phyloP scores from a whole-genome alignment of 345 rosid species.

The Lepidium aucheri region DNA sequence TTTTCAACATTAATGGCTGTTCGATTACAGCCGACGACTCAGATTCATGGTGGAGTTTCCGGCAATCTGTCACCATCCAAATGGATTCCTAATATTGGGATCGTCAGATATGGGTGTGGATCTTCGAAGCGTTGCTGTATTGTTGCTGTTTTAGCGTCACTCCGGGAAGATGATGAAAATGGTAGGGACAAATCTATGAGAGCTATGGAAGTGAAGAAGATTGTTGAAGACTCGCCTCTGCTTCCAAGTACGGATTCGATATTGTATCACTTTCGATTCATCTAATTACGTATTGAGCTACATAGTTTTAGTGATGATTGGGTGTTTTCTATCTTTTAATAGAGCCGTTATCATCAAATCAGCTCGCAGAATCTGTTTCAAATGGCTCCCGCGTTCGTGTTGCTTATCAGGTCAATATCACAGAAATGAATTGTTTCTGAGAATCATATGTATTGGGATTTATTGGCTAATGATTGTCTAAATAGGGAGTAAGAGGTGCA shows the following conservation, averaged over 20 bases:
- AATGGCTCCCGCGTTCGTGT: conserved; percentile 77
- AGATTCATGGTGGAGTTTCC: conserved; percentile 21
- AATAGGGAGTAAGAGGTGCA: conserved; percentile 86
- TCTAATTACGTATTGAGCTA: neutral
- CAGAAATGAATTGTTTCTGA: neutral
- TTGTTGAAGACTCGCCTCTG: conserved; percentile 33
- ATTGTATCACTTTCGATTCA: neutral
- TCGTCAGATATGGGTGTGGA: conserved; percentile 2
- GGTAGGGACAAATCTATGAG: conserved; percentile 15
- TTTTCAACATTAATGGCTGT: conserved; percentile 34
- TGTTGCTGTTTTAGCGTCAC: conserved; percentile 24
- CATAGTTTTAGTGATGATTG: neutral
- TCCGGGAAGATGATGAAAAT: conserved; percentile 20
- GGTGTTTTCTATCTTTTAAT: neutral
- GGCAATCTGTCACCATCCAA: conserved; percentile 20
- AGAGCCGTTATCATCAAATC: conserved; percentile 79
- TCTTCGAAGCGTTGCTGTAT: conserved; percentile 20
- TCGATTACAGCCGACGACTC: conserved; percentile 25
- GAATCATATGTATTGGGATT: neutral
- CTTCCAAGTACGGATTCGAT: conserved; percentile 53
- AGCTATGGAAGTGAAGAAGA: conserved; percentile 36
- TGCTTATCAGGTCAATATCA: conserved; percentile 68
- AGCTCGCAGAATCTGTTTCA: conserved; percentile 37
- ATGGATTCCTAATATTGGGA: neutral
- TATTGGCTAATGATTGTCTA: neutral